Conservation (phyloP, 2,329 filamentous ascomycete genomes). For the Nakataea oryzae region DNA sequence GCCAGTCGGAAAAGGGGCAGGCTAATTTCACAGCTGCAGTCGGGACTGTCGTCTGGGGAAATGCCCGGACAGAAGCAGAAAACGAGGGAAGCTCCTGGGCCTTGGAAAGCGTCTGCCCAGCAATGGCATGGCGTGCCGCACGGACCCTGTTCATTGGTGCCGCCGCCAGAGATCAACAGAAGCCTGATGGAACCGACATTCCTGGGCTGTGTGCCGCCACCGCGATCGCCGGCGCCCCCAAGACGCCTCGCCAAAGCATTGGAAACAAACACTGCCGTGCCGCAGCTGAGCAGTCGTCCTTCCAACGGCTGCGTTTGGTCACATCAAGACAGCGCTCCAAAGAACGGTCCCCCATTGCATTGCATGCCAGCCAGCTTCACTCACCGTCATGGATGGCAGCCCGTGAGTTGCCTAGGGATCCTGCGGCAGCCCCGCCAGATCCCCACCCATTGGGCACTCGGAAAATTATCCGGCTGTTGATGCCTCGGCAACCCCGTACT, state of each 20-base stretch:
- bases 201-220: neutral
- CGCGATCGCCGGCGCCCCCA: neutral
- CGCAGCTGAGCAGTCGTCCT: neutral
- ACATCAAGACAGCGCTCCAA: neutral
- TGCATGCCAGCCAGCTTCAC: neutral
- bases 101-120: neutral
- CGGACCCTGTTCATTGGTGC: neutral
- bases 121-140: neutral
- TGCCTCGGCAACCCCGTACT: neutral
- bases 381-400: neutral
- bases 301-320: neutral
- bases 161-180: neutral
- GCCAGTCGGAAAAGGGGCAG: neutral
- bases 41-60: neutral
- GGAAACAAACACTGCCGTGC: neutral
- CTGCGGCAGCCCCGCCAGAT: neutral
- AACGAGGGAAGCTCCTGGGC: neutral
- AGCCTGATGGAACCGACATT: neutral
- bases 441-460: neutral
- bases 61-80: neutral
- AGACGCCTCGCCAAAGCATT: neutral
- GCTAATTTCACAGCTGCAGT: neutral
- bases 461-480: neutral
- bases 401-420: neutral
- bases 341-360: neutral